Base-by-base conservation (phyloP, 2,329 filamentous ascomycete genomes). In the Aschersonia sp. region DNA sequence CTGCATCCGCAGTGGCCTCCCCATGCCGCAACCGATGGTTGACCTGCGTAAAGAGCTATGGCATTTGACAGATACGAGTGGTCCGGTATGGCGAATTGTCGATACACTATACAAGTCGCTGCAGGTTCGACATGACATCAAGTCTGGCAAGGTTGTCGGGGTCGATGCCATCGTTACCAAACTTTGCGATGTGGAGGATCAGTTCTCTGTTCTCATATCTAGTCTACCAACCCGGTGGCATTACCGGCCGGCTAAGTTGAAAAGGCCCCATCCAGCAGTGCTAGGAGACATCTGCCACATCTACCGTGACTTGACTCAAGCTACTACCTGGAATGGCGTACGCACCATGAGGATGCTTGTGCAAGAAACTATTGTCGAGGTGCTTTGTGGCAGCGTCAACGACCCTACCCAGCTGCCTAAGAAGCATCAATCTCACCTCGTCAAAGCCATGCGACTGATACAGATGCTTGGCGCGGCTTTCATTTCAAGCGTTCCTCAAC, bases 311-410 rank as follows among this genome's bases (percentile, higher is more conserved):
- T 58, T 69, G n/a, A 61, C 62, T 7, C 61, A 72, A 45, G 67
- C 69, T 31, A 68, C 68, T 2, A 61, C 67, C 9, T 75, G 72
- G 71, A 75, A 73, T 52, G 63, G 63, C 48, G 60, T 74, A 48
- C 65, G 70, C 29, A 66, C 66, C 7, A 65, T 67, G 49, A 64
- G 72, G 30, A 66, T 74, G 53, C 59, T 75, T 29, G 56, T 73
- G 5, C 63, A 73, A 44, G 72, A 75, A 55, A 70, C 69, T 5
- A 64, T 73, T 30, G 57, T 73, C 28, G 61, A 67, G 42, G 62
- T 70, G 48, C 61, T 74, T 3, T 65, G 64, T 50, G 59, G 56
- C 43, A 59, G 61, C 47, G 61, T 59, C 31, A 51, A 59, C 28
- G 55, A 58, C 40, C 48, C 55, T n/a, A 51, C 56, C 3, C 47